These are phyloP conservation scores for Trypanosoma melophagium DNA, from an alignment of 208 protist species.

Conservation along the genomic window DNA sequence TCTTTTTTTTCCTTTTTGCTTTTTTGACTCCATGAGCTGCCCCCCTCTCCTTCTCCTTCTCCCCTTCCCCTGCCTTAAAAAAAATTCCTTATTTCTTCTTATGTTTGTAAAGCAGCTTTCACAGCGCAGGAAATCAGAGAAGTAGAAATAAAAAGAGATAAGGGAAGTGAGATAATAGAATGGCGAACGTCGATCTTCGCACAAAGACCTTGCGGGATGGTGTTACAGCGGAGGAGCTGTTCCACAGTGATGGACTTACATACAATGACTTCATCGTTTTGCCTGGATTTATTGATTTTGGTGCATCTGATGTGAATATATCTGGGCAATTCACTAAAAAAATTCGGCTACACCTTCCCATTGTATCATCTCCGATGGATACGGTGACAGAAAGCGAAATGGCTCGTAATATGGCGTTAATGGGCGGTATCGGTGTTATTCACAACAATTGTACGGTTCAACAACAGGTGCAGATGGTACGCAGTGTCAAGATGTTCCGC, in stretches of 20 bases:
- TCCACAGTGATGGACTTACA: conserved; percentile 82
- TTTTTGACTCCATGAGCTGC: conserved; percentile 3
- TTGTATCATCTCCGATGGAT: conserved; percentile 96
- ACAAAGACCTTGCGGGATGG: conserved; percentile 85
- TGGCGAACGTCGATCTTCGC: conserved; percentile 53
- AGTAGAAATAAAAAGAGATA: conserved; percentile 15
- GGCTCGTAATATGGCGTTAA: conserved; percentile 89
- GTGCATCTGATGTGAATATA: conserved; percentile 80
- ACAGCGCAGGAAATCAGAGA: neutral
- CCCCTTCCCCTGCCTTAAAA: neutral
- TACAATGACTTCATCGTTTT: conserved; percentile 96
- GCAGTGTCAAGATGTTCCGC: conserved; percentile 94
- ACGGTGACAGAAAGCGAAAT: conserved; percentile 94
- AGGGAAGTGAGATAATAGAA: conserved; percentile 18
- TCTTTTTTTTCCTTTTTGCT: conserved; percentile 14
- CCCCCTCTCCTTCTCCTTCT: conserved; percentile 9
- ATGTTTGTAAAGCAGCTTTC: too few relatives aligned
- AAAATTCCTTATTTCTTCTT: too few relatives aligned
- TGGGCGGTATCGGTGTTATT: conserved; percentile 95
- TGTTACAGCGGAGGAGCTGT: conserved; percentile 81
- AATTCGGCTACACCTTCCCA: conserved; percentile 91
- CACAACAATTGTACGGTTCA: conserved; percentile 95
- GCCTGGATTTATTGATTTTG: conserved; percentile 95
- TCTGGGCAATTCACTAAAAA: conserved; percentile 86
- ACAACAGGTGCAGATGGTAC: conserved; percentile 91